A percentile compares a stretch with the other conserved stretches of the same genome.
These are phyloP conservation scores for Udeniomyces megalosporus DNA, from an alignment of 768 basidiomycete species.

Conservation along the genomic window DNA sequence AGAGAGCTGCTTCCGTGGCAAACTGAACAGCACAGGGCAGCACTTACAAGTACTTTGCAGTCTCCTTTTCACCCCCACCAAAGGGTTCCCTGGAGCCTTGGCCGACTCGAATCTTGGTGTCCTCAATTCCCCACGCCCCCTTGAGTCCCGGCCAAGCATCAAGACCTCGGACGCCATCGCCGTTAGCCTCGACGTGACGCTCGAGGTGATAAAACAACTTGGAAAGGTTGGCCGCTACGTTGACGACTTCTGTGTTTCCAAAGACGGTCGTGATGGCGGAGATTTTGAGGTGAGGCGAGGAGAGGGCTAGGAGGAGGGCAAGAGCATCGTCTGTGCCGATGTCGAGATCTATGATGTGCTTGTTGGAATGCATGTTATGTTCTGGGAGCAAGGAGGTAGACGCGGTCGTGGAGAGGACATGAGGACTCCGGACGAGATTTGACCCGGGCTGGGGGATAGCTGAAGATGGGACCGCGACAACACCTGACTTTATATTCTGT, in stretches of 20 bases:
- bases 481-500: too few relatives aligned
- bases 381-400: too few relatives aligned
- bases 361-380: too few relatives aligned
- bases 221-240: conserved; percentile 48
- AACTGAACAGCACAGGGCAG: background rate
- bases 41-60: conserved; percentile 50
- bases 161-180: background rate
- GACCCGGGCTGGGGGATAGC: too few relatives aligned
- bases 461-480: too few relatives aligned
- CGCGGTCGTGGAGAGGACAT: too few relatives aligned
- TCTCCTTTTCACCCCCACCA: conserved; percentile 51
- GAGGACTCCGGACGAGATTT: too few relatives aligned
- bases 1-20: background rate
- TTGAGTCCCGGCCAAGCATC: conserved; percentile 13
- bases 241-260: conserved; percentile 27
- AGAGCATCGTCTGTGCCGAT: conserved; percentile 70
- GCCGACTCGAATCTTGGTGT: conserved; percentile 13
- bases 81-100: conserved; percentile 49
- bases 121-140: background rate
- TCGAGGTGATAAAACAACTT: conserved; percentile 58
- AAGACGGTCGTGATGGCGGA: conserved; percentile 59
- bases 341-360: conserved; percentile 31
- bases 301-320: conserved; percentile 60
- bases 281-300: conserved; percentile 70
- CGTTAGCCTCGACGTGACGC: conserved; percentile 22